Base-by-base conservation (phyloP, 192 early-diverging fungal genomes). In the Pilaira anomala region DNA sequence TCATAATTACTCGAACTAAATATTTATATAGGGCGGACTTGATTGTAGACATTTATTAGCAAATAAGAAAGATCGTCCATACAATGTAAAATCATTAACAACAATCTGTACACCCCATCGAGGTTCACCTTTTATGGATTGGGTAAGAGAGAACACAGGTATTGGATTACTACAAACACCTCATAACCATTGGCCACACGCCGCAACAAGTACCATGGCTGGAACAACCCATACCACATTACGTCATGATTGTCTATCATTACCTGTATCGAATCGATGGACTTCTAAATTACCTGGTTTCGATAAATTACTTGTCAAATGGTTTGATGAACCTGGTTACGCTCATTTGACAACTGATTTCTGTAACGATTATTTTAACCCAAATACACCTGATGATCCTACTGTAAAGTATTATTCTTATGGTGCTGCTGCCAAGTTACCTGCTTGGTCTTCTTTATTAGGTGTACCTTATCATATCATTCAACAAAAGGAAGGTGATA, bases 81-180 rank as follows among this genome's bases (percentile, higher is more conserved):
- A 90, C 59, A 46, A 73, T 13, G 88, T 98, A 5, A 80, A 80
- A 19, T 92, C 94, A 7, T 73, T 98, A 36, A 93, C 96, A 0
- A 98, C 94, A 0, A 82, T 98, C 28, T 91, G 91, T 14, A 98
- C 96, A 7, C 96, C 96, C 30, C 96, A 98, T 73, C 87, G 93
- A 45, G 96, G 96, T 11, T 87, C 84, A 49, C 84, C 90, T 21
- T 87, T 98, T 71, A 98, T 96, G 94, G 93, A 96, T 80, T 96
- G 90, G 88, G 92, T 88, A 58, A 80, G 89, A 16, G 93, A 96
- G 70, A 82, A 88, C 42, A 73, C 96, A 57, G 91, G 92, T 12
- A 82, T 98, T 0, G 96, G 91, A 6, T 73, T 87, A 52, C 19
- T 28, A 19, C 18, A 26, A n/a, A 28, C 53, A 12, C 30, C 30